These are phyloP conservation scores for Parathielavia appendiculata DNA, from an alignment of 495 filamentous ascomycete species.

Conservation along the genomic window DNA sequence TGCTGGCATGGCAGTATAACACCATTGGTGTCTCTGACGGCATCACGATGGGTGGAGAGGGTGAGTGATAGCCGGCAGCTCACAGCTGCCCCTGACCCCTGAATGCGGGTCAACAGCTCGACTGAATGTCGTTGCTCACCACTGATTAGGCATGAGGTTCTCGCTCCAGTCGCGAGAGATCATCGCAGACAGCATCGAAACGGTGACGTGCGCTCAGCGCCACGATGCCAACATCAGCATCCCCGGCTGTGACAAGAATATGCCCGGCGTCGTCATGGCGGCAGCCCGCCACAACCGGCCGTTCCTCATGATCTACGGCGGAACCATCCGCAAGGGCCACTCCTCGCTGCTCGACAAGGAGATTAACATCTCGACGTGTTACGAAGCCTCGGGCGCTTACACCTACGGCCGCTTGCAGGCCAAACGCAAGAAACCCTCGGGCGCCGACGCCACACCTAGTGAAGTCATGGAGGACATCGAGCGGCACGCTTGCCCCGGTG, in stretches of 20 bases:
- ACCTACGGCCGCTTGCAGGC: conserved; percentile 61
- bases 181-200: conserved; percentile 93
- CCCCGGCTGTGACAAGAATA: conserved; percentile 98
- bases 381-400: conserved; percentile 87
- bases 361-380: conserved; percentile 87
- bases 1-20: conserved; percentile 92
- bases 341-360: conserved; percentile 68
- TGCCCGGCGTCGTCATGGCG: conserved; percentile 73
- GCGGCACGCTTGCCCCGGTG: conserved; percentile 78
- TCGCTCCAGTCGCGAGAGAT: conserved; percentile 93
- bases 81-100: conserved; percentile 1
- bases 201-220: conserved; percentile 77
- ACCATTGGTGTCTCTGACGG: conserved; percentile 90
- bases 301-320: conserved; percentile 72
- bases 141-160: conserved; percentile 79
- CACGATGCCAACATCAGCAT: conserved; percentile 95
- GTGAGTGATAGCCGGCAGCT: conserved; percentile 39
- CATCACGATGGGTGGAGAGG: conserved; percentile 95
- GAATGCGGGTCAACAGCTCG: neutral
- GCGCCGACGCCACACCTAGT: conserved; percentile 50
- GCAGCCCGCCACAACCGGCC: conserved; percentile 87
- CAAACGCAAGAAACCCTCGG: conserved; percentile 34
- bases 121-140: conserved; percentile 9
- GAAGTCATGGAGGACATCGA: conserved; percentile 88
- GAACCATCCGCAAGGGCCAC: conserved; percentile 82